Conservation (phyloP, 2,329 filamentous ascomycete species). For the Pseudogymnoascus sp. region DNA sequence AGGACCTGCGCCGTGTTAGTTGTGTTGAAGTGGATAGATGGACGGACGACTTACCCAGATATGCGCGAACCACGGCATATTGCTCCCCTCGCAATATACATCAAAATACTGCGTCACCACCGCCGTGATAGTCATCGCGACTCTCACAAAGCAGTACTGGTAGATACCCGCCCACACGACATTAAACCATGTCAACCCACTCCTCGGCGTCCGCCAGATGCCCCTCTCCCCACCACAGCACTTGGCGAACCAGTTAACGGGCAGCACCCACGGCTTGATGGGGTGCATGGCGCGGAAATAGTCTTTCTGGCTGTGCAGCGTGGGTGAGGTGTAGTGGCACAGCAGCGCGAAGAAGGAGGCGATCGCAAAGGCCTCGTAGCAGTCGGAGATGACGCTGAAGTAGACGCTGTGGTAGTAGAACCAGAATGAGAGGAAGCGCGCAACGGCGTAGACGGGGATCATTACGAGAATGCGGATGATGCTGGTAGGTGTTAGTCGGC, state of each 20-base stretch:
- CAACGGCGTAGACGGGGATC: slow-evolving; percentile 72
- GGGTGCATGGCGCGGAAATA: slow-evolving; percentile 66
- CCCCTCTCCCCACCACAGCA: slow-evolving; percentile 64
- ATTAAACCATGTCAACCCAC: slow-evolving; percentile 86
- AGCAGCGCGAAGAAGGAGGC: slow-evolving; percentile 78
- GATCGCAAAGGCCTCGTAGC: slow-evolving; percentile 85
- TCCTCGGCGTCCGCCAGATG: slow-evolving; percentile 65
- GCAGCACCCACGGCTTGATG: slow-evolving; percentile 64
- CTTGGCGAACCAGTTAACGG: slow-evolving; percentile 61
- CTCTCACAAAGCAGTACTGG: slow-evolving; percentile 77
- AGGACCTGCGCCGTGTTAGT: slow-evolving; percentile 41
- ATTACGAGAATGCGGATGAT: slow-evolving; percentile 86
- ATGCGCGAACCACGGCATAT: slow-evolving; percentile 72
- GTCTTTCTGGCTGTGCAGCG: slow-evolving; percentile 71
- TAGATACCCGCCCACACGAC: slow-evolving; percentile 76
- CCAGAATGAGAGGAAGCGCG: slow-evolving; percentile 64
- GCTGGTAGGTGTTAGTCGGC: slow-evolving; percentile 33
- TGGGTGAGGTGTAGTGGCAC: slow-evolving; percentile 72
- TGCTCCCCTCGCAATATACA: slow-evolving; percentile 70
- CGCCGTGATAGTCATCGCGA: slow-evolving; percentile 71
- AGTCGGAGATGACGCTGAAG: slow-evolving; percentile 72
- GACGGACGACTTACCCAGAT: slow-evolving; percentile 57
- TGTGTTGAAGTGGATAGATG: background rate
- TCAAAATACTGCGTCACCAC: slow-evolving; percentile 63
- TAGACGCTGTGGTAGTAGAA: slow-evolving; percentile 75